Conservation (phyloP, 257 asterid species). For the Nicotiana knightiana region DNA sequence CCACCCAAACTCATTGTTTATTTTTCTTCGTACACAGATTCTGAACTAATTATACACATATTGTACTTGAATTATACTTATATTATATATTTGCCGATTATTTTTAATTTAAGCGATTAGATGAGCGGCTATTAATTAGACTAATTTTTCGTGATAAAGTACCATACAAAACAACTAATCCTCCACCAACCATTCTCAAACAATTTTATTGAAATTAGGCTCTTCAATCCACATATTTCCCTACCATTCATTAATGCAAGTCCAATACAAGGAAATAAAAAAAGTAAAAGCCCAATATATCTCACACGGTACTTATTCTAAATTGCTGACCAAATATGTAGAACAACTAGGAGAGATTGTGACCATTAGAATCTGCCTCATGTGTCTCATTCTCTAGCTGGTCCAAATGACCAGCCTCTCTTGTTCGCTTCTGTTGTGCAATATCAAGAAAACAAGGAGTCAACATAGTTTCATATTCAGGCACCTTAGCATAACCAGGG, state of each 20-base stretch:
- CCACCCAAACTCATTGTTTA: no score
- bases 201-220: not conserved
- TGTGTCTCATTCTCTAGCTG: not conserved
- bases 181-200: not conserved
- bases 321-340: no score
- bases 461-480: constrained; percentile 48
- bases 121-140: no score
- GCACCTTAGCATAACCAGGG: constrained; percentile 84
- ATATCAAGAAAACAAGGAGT: constrained; percentile 61
- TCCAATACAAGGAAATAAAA: not conserved
- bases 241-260: not conserved
- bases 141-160: no score
- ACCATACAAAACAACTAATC: no score
- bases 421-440: constrained; percentile 18
- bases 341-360: no score
- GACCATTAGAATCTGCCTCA: constrained; percentile 4
- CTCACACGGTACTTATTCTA: not conserved
- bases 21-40: no score
- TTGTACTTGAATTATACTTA: no score
- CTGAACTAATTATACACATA: no score
- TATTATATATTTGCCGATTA: no score
- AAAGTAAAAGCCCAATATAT: not conserved
- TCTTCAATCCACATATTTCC: no score
- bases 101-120: no score
- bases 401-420: not conserved